Evolutionary conservation across 106 monocot species (phyloP).

Genomic region (Triglochin maritima): DNA sequence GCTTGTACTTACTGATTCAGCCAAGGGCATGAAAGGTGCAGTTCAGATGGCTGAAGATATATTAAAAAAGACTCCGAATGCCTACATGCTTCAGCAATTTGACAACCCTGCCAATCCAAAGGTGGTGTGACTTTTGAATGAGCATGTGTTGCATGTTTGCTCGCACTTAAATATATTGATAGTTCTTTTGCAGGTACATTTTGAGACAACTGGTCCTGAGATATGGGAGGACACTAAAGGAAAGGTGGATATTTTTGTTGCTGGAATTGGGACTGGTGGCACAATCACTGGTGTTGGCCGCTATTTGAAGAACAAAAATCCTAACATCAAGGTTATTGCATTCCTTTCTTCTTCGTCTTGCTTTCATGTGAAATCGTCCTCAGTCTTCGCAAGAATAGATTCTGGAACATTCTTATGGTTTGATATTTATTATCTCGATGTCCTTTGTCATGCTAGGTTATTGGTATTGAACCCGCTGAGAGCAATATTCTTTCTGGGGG

Average conservation of each 20-base stretch:
- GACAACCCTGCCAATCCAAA: conserved; percentile 96
- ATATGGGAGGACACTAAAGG: conserved; percentile 96
- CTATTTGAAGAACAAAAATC: conserved; percentile 78
- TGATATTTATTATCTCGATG: neutral
- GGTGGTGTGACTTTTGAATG: conserved; percentile 14
- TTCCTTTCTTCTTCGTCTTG: neutral
- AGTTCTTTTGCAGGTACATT: conserved; percentile 47
- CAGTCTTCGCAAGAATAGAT: neutral
- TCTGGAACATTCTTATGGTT: neutral
- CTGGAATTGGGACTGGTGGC: conserved; percentile 96
- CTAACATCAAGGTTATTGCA: conserved; percentile 60
- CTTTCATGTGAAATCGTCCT: neutral
- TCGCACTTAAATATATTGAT: neutral
- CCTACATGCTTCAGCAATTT: conserved; percentile 98
- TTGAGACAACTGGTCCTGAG: conserved; percentile 93
- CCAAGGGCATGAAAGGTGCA: conserved; percentile 97
- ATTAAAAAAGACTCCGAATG: conserved; percentile 66
- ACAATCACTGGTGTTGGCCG: conserved; percentile 88
- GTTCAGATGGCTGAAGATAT: conserved; percentile 89
- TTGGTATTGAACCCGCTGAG: conserved; percentile 92
- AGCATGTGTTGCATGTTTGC: neutral
- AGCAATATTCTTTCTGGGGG: conserved; percentile 96
- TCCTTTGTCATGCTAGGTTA: conserved; percentile 38
- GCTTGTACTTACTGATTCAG: conserved; percentile 85
- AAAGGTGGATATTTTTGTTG: conserved; percentile 87